These are phyloP conservation scores for Styphnolobium japonicum DNA, from an alignment of 306 rosid genomes.

Conservation along the genomic window DNA sequence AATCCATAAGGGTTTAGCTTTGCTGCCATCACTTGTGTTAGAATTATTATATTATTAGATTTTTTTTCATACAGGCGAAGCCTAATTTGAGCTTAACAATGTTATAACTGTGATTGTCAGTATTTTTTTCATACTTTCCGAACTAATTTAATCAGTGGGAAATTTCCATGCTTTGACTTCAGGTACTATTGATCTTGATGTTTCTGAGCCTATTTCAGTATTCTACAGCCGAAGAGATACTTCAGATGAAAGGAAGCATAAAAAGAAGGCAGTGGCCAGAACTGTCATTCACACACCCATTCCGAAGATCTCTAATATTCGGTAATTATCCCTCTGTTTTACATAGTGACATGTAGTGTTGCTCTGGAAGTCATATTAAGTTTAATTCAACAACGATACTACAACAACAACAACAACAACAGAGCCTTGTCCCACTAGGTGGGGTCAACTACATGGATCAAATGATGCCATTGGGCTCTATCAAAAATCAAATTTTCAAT, in stretches of 20 bases:
- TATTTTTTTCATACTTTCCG: no score
- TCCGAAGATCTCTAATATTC: conserved; percentile 12
- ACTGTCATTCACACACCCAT: conserved; percentile 28
- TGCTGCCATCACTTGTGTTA: no score
- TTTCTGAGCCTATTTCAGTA: conserved; percentile 38
- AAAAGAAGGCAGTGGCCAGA: conserved; percentile 29
- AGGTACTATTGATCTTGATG: conserved; percentile 25
- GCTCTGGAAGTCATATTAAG: not conserved
- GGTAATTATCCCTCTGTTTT: conserved; percentile 30
- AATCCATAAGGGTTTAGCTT: no score
- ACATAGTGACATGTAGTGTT: not conserved
- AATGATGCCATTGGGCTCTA: no score
- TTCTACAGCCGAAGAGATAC: conserved; percentile 30
- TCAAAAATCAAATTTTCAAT: no score
- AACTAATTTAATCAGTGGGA: no score
- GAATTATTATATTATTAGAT: no score
- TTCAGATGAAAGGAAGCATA: conserved; percentile 35
- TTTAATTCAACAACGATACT: not conserved
- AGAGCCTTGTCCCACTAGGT: no score
- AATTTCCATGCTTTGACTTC: conserved; percentile 19
- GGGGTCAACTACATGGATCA: no score
- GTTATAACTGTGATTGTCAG: no score
- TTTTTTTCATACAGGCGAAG: no score
- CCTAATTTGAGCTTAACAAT: no score
- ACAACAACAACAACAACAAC: not conserved